Base-by-base conservation (phyloP, 2,329 filamentous ascomycete genomes). In the Chaetomiaceae sp. region DNA sequence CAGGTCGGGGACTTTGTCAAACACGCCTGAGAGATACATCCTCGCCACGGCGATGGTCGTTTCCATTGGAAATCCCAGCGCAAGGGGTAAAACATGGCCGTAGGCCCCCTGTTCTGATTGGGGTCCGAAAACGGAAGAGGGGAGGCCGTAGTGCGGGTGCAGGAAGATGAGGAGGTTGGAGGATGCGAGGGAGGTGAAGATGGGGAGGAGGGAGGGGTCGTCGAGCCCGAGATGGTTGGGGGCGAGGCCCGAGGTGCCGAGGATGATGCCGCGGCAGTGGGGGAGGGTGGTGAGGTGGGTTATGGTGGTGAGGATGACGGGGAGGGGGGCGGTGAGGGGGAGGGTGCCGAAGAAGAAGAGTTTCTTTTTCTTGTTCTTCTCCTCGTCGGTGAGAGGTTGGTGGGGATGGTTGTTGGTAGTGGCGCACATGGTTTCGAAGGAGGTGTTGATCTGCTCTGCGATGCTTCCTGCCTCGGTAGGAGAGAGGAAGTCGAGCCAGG, bases 61-160 rank as follows among this genome's bases (percentile, higher is more conserved):
- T 71, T 96, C 91, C 61, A 96, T 81, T 0, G 91, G 91, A 66
- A 96, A 96, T 0, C 91, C 91, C 3, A 96, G 74, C 0, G 90
- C 89, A 0, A 96, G 75, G 0, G 91, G 88, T 2, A 96, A 76
- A 1, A 96, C 90, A 67, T 96, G 91, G 0, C 91, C 91, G 66
- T 95, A 96, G 56, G 86, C 84, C 20, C 25, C 47, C 4, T 73
- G 75, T 37, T 69, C 74, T 0, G 81, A 82, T 7, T 86, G 76
- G 0, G 88, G 81, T 0, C 91, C 91, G 72, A 88, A 96, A 3
- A 95, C 89, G 8, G 83, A 80, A 55, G 81, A 80, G 0, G 90
- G 91, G 2, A 96, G 79, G 1, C 91, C 91, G 67, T 96, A 96
- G 70, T 96, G 91, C 25, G 91, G 91, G 69, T 96, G 91, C 47